Base-by-base conservation (phyloP, 208 protist genomes). In the Strigomonas culicis region DNA sequence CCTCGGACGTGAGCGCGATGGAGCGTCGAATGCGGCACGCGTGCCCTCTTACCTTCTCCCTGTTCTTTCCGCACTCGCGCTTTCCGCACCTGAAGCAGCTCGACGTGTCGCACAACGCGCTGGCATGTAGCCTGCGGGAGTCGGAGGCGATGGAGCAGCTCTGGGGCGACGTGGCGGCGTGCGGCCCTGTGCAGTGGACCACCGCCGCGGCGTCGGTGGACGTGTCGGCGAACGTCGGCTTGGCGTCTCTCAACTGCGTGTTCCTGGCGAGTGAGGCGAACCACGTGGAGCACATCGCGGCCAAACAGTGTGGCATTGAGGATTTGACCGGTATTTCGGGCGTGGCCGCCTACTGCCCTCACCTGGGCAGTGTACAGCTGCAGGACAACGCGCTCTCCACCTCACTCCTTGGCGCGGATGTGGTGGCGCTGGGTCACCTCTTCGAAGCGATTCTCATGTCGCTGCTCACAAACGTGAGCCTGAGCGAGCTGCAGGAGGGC, bases 41-140 rank as follows among this genome's bases (percentile, higher is more conserved):
- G 4, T 27, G 6, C 32, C 63, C 52, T 6, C 55, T 70, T 22
- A 10, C 65, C 34, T 44, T 70, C 2, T 41, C 21, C 19, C 31
- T 62, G 4, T 32, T 70, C 36, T 60, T 70, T 30, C 22, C 65
- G 10, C 4, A 3, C 3, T 3, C 7, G 19, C 65, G 56, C 3
- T 63, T 60, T 21, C 69, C 69, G 2, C 25, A 41, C n/a, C 57
- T 74, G 56, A 6, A 28, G 4, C 43, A 17, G 15, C 47, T 74
- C 2, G 67, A 89, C 50, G 44, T 92, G 2, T 82, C 82, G 6
- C 74, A 93, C 66, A 95, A 95, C 64, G 64, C 68, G 46, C 66
- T 95, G 1, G 32, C 50, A 15, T 59, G 76, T 7, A 84, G 59
- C 19, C 59, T 82, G n/a, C 70, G 62, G 13, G 82, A 86, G 41